Evolutionary conservation across 2,329 filamentous ascomycete species (phyloP), one percentile per base, ranked within the genome.

Genomic region (Stagonosporopsis cucurbitacearum): DNA sequence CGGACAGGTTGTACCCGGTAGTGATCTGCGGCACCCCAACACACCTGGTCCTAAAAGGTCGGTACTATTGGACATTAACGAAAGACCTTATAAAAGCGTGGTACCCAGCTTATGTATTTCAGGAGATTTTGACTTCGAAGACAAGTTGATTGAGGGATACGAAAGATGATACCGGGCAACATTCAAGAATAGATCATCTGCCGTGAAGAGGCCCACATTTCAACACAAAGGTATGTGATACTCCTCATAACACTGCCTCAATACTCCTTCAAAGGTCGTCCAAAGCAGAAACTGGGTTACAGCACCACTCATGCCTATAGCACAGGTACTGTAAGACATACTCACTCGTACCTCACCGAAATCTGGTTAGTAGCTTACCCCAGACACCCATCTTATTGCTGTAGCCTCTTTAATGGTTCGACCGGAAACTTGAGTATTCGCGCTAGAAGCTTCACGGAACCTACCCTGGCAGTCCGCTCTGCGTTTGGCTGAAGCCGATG

Each of bases 401-500:
- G 23, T 17, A 20, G 35, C 28, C 23, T 42, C 47, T 4, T 46
- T 23, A 37, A 36, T 32, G 20, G 26, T 42, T 36, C 35, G n/a
- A 32, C 35, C 28, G 33, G 28, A 15, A 22, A n/a, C 30, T 4
- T 4, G 26, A 20, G 19, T 26, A 46, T 30, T 25, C 37, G 43
- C 53, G 47, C 53, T 56, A 43, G 19, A 25, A 11, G 30, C 32
- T 42, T 50, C 30, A 44, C 30, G 39, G 30, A 47, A 25, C 23
- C 22, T 25, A 33, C 23, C 36, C 13, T 42, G 32, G 43, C 43
- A 8, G 43, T 39, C 47, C 36, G 26, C 20, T 25, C 23, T 39
- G 42, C 25, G 19, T 43, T 33, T 42, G 43, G 47, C 41, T 56
- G 28, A 56, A 51, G 42, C 53, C 42, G 43, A 51, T 37, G 47